A percentile compares a stretch with the other conserved stretches of the same genome.
phyloP scores from a whole-genome alignment of 2,329 filamentous ascomycete species.

The Coniochaeta sp. region DNA sequence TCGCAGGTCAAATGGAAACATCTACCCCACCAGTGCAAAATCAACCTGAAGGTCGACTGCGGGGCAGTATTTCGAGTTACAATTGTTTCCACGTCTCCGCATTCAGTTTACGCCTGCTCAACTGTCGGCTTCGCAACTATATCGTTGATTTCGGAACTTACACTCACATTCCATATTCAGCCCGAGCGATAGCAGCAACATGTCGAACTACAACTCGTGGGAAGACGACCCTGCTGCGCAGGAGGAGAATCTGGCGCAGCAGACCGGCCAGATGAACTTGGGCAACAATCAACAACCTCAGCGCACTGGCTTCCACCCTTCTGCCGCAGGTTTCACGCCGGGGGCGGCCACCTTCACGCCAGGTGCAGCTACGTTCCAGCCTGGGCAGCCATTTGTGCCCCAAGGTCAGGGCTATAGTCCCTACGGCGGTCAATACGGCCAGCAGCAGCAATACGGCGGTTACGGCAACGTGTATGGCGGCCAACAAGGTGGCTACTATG shows the following conservation, averaged over 20 bases:
- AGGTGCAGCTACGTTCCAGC: conserved; percentile 61
- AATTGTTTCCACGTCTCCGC: background rate
- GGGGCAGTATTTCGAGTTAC: background rate
- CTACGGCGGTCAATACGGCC: conserved; percentile 1
- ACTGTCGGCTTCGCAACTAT: conserved; percentile 7
- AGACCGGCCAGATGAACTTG: conserved; percentile 69
- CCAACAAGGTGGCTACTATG: conserved; percentile 25
- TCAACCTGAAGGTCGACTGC: background rate
- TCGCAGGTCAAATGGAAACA: background rate
- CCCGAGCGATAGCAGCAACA: conserved; percentile 29
- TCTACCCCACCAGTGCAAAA: background rate
- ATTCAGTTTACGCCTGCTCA: background rate
- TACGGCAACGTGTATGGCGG: conserved; percentile 30
- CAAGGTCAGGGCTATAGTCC: conserved; percentile 41
- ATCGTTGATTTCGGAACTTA: background rate
- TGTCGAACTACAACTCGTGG: conserved; percentile 93
- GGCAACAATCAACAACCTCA: conserved; percentile 43
- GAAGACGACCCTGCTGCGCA: conserved; percentile 77
- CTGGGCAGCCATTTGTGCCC: conserved; percentile 44
- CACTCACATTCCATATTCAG: background rate
- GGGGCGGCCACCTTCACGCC: conserved; percentile 66
- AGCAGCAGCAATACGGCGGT: conserved; percentile 16
- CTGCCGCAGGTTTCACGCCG: conserved; percentile 65
- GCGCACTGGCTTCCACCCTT: conserved; percentile 52
- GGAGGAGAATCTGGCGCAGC: conserved; percentile 70